A percentile compares a stretch with the other conserved stretches of the same genome.
Evolutionary conservation across 1,139 yeast genomes (phyloP).

Genomic region (Chernovozyma sophiae-reginae): DNA sequence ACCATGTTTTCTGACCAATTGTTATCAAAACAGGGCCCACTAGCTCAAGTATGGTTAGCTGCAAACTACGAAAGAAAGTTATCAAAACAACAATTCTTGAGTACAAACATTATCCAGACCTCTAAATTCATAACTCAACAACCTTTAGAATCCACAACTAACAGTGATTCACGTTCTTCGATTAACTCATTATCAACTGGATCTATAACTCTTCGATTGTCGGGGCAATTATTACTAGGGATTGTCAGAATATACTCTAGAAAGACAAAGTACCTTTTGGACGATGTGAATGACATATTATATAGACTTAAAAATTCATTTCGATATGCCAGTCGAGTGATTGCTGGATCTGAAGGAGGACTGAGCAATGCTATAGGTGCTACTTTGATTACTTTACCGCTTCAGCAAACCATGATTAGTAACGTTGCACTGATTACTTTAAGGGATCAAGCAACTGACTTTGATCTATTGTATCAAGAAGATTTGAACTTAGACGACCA

Average conservation of each 20-base stretch:
- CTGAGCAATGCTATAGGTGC: constrained; percentile 17
- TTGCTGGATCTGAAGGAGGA: not conserved
- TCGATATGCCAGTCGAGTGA: constrained; percentile 27
- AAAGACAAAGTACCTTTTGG: constrained; percentile 78
- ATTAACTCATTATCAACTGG: constrained; percentile 23
- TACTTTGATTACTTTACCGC: constrained; percentile 39
- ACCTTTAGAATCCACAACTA: constrained; percentile 11
- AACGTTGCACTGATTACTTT: constrained; percentile 56
- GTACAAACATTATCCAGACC: constrained; percentile 68
- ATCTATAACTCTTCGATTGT: constrained; percentile 70
- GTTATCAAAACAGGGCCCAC: constrained; percentile 69
- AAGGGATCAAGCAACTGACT: constrained; percentile 75
- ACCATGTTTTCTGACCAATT: constrained; percentile 39
- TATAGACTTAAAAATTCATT: constrained; percentile 73
- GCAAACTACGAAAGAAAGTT: constrained; percentile 82
- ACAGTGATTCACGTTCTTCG: constrained; percentile 3
- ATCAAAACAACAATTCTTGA: constrained; percentile 70
- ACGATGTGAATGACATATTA: constrained; percentile 80
- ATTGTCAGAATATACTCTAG: constrained; percentile 85
- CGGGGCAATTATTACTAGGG: constrained; percentile 86
- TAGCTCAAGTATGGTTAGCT: constrained; percentile 92
- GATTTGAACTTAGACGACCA: constrained; percentile 56
- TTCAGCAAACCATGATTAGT: constrained; percentile 47
- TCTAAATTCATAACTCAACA: constrained; percentile 45
- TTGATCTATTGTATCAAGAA: constrained; percentile 66